Base-by-base conservation (phyloP, 495 filamentous ascomycete species). In the Lophiotrema nucula region DNA sequence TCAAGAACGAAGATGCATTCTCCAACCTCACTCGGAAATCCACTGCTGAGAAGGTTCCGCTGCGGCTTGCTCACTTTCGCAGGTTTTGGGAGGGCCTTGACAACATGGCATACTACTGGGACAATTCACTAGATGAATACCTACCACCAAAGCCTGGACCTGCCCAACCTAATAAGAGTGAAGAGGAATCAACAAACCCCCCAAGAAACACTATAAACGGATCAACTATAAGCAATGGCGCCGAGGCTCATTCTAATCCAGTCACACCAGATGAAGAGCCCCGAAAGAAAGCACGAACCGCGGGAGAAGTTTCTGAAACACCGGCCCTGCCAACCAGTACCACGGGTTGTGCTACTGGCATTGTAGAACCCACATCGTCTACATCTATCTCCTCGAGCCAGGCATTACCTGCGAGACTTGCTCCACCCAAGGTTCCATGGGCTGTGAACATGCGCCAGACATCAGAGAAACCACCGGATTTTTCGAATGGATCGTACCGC, bases 101-200 rank as follows among this genome's bases (percentile, higher is more conserved):
- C 59, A 71, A 72, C 13, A 75, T 86, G 78, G 72, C 79, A 16
- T 79, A 83, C 47, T 86, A 83, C 65, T 87, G 84, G 84, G 84
- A 87, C 65, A 75, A 72, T 21, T 82, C 79, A 53, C 52, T 77
- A 35, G 84, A 87, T 53, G 56, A 81, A 11, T 83, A 86, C 57
- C 63, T 69, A 53, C 47, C 62, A 23, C 49, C 62, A 10, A 50
- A 54, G 12, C 26, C 41, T 21, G 49, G 58, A 26, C 47, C 25
- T 13, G 23, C 26, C 15, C 38, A 51, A 11, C 23, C 37, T 15
- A 41, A 21, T 8, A n/a, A n/a, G n/a, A n/a, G n/a, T n/a, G 42
- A 53, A 45, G 50, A 62, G 3, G 19, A 24, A 15, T 8, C 18
- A 37, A 16, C 18, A 42, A 28, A 27, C 22, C 19, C 45, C n/a